Percentiles rank a stretch among this genome's conserved stretches.
phyloP scores from a whole-genome alignment of 2,329 filamentous ascomycete species.

The Coniosporium uncinatum region DNA sequence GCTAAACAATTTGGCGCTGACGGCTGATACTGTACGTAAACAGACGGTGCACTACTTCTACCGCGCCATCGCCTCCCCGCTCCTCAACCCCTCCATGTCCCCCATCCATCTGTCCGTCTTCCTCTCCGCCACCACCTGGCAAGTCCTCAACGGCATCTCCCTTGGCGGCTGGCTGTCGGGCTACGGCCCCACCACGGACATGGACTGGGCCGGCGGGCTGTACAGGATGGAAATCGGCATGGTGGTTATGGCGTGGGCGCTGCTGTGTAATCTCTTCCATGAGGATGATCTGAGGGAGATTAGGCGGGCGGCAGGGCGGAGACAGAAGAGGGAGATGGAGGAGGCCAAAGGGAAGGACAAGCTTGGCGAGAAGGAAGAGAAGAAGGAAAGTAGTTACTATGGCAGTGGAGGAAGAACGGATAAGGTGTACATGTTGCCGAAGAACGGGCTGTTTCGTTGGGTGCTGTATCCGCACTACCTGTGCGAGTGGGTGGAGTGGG shows the following conservation, averaged over 20 bases:
- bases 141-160: constrained; percentile 72
- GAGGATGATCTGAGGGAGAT: constrained; percentile 90
- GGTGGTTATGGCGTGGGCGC: constrained; percentile 68
- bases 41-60: constrained; percentile 84
- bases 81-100: constrained; percentile 85
- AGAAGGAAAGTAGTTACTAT: too few relatives aligned
- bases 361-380: constrained; percentile 30
- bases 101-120: constrained; percentile 74
- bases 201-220: constrained; percentile 40
- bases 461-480: constrained; percentile 91
- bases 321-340: constrained; percentile 41
- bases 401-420: constrained; percentile 54
- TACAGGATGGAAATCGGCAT: constrained; percentile 56
- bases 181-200: constrained; percentile 63
- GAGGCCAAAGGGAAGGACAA: not conserved
- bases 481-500: constrained; percentile 97
- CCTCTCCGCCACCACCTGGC: constrained; percentile 61
- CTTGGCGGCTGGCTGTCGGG: constrained; percentile 79
- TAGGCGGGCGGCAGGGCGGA: constrained; percentile 59
- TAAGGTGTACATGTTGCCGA: constrained; percentile 84
- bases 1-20: too few relatives aligned
- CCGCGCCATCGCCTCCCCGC: constrained; percentile 77
- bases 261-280: constrained; percentile 79
- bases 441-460: constrained; percentile 75
- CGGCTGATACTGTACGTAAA: too few relatives aligned